Conservation (phyloP, 176 grass and related monocot genomes). For the Puya raimondii region DNA sequence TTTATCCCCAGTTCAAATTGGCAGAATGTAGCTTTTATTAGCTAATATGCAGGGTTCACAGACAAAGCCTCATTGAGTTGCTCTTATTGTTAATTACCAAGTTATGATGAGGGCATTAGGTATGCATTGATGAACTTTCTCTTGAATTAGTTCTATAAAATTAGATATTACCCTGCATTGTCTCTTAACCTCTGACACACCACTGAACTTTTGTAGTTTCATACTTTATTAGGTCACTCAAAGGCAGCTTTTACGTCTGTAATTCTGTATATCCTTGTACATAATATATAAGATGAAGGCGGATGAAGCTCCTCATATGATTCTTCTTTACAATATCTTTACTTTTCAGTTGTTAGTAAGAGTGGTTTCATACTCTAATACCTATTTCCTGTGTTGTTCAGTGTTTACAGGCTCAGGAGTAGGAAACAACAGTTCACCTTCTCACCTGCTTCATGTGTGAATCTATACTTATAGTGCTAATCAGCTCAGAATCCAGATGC, state of each 20-base stretch:
- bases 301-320: neutral
- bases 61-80: neutral
- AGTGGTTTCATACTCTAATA: neutral
- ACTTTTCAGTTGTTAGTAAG: neutral
- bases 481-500: neutral
- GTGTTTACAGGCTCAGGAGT: neutral
- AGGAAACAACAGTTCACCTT: neutral
- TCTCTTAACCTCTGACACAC: neutral
- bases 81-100: neutral
- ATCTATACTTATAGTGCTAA: neutral
- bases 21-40: neutral
- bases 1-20: neutral
- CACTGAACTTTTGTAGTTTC: too few relatives aligned
- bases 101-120: neutral
- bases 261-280: neutral
- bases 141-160: neutral
- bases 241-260: neutral
- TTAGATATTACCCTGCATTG: neutral
- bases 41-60: neutral
- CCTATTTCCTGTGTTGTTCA: neutral
- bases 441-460: neutral
- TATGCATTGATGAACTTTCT: neutral
- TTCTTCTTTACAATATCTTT: neutral
- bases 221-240: neutral
- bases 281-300: neutral